Conservation (phyloP, 2,329 filamentous ascomycete genomes). For the Passalora sequoiae region DNA sequence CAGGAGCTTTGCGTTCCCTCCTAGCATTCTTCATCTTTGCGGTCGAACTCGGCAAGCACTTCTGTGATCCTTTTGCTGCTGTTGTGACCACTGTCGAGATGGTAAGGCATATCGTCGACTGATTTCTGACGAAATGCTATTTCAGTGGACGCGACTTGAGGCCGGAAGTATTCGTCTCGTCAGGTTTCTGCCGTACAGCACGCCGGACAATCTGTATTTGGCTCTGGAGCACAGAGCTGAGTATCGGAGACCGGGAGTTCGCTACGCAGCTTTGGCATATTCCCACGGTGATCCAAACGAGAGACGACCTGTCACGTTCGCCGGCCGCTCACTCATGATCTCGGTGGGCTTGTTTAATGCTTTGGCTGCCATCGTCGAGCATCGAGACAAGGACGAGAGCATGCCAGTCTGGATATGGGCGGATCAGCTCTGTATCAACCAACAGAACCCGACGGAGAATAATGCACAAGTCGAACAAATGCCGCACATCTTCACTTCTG, state of each 20-base stretch:
- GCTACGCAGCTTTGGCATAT: neutral
- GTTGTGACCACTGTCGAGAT: neutral
- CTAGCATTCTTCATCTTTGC: neutral
- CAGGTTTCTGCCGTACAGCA: constrained; percentile 4
- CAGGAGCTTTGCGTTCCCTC: neutral
- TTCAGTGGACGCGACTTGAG: constrained; percentile 3
- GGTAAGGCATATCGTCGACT: neutral
- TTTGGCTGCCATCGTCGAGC: neutral
- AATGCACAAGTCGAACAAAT: neutral
- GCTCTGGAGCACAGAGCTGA: constrained; percentile 2
- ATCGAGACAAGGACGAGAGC: neutral
- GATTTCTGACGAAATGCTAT: constrained; percentile 5
- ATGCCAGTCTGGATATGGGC: constrained; percentile 1
- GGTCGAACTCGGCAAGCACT: neutral
- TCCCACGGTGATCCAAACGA: neutral
- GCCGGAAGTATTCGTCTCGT: constrained; percentile 1
- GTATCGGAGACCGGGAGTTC: neutral
- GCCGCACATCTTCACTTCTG: neutral
- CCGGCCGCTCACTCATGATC: neutral
- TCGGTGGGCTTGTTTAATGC: neutral
- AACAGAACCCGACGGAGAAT: neutral
- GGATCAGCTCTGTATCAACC: neutral
- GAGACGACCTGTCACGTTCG: neutral
- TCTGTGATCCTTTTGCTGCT: neutral
- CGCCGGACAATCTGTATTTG: constrained; percentile 1